A percentile compares a stretch with the other conserved stretches of the same genome.
Conservation (phyloP, 306 rosid genomes). For the peach (Prunus persica) region DNA sequence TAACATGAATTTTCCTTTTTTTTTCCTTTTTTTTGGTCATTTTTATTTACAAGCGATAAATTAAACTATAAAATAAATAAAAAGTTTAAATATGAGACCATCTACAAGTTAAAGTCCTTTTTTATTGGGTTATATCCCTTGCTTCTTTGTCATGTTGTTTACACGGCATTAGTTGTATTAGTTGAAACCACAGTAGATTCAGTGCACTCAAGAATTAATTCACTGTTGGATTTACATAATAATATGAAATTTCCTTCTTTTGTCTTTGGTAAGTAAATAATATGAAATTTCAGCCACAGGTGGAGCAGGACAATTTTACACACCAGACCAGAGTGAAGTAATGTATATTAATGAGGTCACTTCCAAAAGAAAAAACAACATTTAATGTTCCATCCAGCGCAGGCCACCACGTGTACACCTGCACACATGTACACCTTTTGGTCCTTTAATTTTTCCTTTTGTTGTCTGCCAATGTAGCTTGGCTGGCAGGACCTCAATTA, state of each 20-base stretch:
- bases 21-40: too few species aligned
- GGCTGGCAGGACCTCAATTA: too few species aligned
- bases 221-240: too few species aligned
- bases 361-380: not conserved
- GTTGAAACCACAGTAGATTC: not conserved
- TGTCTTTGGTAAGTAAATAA: too few species aligned
- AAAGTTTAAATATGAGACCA: accelerated
- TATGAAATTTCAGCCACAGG: not conserved
- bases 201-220: not conserved
- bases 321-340: not conserved
- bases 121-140: too few species aligned
- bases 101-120: too few species aligned
- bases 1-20: too few species aligned
- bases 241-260: too few species aligned
- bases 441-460: not conserved
- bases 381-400: not conserved
- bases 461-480: too few species aligned
- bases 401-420: not conserved
- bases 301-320: not conserved
- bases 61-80: too few species aligned
- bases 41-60: accelerated
- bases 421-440: not conserved
- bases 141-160: not conserved
- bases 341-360: not conserved
- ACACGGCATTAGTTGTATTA: not conserved